Evolutionary conservation across 2,329 filamentous ascomycete species (phyloP).

Genomic region (Geosmithia flava): DNA sequence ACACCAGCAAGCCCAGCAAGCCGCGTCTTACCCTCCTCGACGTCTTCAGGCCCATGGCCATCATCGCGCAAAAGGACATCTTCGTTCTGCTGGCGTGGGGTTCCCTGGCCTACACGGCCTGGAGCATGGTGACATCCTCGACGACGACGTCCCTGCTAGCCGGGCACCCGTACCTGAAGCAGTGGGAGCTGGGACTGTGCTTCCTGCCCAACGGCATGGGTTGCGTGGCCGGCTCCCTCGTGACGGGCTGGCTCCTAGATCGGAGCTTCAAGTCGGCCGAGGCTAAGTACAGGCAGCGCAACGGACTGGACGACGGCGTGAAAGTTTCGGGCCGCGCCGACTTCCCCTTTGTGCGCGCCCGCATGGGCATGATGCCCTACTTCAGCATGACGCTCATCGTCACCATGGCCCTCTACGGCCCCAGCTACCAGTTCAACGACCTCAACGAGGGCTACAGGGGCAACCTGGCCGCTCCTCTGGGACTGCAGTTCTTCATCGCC

Average conservation of each 20-base stretch:
- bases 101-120: constrained; percentile 21
- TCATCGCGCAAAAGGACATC: constrained; percentile 28
- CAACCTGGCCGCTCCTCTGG: constrained; percentile 12
- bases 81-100: constrained; percentile 28
- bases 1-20: neutral
- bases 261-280: constrained; percentile 17
- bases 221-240: constrained; percentile 21
- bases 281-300: constrained; percentile 13
- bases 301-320: constrained; percentile 4
- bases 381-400: constrained; percentile 21
- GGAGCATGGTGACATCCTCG: constrained; percentile 31
- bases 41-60: constrained; percentile 21
- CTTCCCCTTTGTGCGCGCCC: constrained; percentile 28
- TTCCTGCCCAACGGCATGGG: constrained; percentile 13
- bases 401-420: constrained; percentile 20
- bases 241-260: constrained; percentile 28
- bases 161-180: constrained; percentile 9
- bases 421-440: constrained; percentile 7
- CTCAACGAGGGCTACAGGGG: constrained; percentile 1
- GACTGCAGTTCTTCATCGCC: constrained; percentile 20
- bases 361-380: constrained; percentile 25
- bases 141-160: constrained; percentile 24
- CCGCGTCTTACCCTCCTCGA: neutral
- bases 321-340: constrained; percentile 6
- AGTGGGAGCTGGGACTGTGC: constrained; percentile 10